Conservation (phyloP, 2,329 filamentous ascomycete genomes). For the Aspergillus sclerotialis region DNA sequence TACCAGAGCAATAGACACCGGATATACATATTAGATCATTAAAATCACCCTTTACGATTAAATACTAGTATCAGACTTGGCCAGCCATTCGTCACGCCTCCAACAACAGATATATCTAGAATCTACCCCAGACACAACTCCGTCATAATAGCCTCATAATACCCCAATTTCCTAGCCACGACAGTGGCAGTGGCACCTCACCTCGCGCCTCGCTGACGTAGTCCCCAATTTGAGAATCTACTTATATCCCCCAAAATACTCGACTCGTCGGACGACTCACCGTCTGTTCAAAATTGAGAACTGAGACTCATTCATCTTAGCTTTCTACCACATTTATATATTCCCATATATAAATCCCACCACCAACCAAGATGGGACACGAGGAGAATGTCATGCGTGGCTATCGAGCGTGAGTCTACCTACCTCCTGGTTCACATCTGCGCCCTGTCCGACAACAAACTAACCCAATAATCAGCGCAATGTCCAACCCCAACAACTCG, state of each 20-base stretch:
- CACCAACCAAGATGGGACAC: conserved; percentile 1
- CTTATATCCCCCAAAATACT: neutral
- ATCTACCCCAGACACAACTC: no score
- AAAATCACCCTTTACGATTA: no score
- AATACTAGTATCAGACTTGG: no score
- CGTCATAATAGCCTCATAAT: no score
- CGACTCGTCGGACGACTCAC: neutral
- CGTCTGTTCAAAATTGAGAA: neutral
- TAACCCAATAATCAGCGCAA: conserved; percentile 7
- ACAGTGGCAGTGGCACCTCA: neutral
- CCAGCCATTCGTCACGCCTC: no score
- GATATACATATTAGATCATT: no score
- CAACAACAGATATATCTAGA: no score
- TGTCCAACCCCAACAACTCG: conserved; percentile 13
- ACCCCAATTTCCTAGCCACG: neutral
- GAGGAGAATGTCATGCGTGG: conserved; percentile 11
- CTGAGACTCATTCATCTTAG: neutral
- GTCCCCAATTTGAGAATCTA: neutral
- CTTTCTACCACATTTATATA: neutral
- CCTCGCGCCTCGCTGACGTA: neutral
- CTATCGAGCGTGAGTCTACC: conserved; percentile 13
- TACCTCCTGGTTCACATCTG: neutral
- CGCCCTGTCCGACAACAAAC: neutral
- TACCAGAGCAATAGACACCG: no score
- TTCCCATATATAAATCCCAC: neutral